These are phyloP conservation scores for Alectoria sarmentosa DNA, from an alignment of 495 filamentous ascomycete genomes.

Conservation along the genomic window DNA sequence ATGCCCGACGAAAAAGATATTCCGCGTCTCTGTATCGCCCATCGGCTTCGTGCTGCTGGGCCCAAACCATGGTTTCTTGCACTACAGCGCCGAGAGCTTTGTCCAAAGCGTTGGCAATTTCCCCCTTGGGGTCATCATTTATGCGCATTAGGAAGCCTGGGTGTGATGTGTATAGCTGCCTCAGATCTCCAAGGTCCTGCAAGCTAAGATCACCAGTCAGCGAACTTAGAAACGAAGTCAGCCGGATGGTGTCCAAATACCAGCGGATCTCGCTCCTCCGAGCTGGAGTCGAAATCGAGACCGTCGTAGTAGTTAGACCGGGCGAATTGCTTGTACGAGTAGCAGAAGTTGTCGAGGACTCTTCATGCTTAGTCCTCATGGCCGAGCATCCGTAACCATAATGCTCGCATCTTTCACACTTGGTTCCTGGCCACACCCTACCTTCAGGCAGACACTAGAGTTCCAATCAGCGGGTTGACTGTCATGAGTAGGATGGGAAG, in stretches of 20 bases:
- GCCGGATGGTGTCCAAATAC: neutral
- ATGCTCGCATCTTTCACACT: slow-evolving; percentile 10
- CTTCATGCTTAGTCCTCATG: neutral
- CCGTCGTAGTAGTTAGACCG: neutral
- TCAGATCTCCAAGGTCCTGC: slow-evolving; percentile 1
- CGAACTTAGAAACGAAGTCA: neutral
- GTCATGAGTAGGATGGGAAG: neutral
- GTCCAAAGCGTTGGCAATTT: neutral
- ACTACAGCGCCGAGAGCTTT: neutral
- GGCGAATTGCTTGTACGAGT: neutral
- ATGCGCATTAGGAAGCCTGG: neutral
- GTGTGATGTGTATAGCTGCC: neutral
- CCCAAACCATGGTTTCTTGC: neutral
- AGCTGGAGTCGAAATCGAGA: neutral
- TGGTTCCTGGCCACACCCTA: slow-evolving; percentile 1
- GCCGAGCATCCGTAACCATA: slow-evolving; percentile 9
- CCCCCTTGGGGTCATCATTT: neutral
- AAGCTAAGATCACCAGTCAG: neutral
- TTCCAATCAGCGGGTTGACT: neutral
- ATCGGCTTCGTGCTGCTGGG: neutral
- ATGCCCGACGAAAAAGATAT: neutral
- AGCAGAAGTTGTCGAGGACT: neutral
- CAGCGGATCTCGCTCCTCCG: neutral
- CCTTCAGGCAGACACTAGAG: slow-evolving; percentile 3
- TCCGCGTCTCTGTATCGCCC: slow-evolving; percentile 8